Evolutionary conservation across 1,139 yeast genomes (phyloP).

Genomic region (Candida sp.): DNA sequence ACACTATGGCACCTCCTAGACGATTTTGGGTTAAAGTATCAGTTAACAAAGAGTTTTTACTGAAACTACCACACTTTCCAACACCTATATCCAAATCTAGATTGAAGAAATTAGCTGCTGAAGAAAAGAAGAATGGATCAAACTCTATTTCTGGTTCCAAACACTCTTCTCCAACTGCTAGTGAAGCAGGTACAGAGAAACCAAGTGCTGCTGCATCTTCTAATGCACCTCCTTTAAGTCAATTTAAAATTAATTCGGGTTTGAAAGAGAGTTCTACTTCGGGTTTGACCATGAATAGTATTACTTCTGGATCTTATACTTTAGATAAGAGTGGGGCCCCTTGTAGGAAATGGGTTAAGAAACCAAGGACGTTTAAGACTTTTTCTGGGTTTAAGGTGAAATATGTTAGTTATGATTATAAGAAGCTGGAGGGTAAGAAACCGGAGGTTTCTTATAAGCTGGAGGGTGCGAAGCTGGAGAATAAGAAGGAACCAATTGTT

Average conservation of each 20-base stretch:
- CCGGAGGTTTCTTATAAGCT: too few relatives aligned
- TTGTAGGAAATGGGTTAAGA: slow-evolving; percentile 49
- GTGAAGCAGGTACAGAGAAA: slow-evolving; percentile 1
- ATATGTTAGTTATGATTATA: slow-evolving; percentile 31
- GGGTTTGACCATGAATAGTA: slow-evolving; percentile 39
- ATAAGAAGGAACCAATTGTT: slow-evolving; percentile 3
- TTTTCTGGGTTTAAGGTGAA: slow-evolving; percentile 56
- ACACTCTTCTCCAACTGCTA: slow-evolving; percentile 10
- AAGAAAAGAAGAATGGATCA: slow-evolving; percentile 19
- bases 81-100: slow-evolving; percentile 29
- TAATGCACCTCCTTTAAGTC: slow-evolving; percentile 13
- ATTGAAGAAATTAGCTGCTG: slow-evolving; percentile 26
- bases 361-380: slow-evolving; percentile 46
- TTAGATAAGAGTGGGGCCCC: slow-evolving; percentile 51
- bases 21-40: slow-evolving; percentile 32
- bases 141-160: slow-evolving; percentile 11
- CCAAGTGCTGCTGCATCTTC: slow-evolving; percentile 3
- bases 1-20: slow-evolving; percentile 28
- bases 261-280: slow-evolving; percentile 41
- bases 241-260: slow-evolving; percentile 36
- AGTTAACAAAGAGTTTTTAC: slow-evolving; percentile 26
- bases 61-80: slow-evolving; percentile 33
- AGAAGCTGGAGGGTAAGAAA: slow-evolving; percentile 8
- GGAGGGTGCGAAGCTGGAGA: not conserved
- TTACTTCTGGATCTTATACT: slow-evolving; percentile 21